Evolutionary conservation across 1,139 yeast species (phyloP), one percentile per base, ranked within the genome.

Genomic region (Scheffersomyces segobiensis): DNA sequence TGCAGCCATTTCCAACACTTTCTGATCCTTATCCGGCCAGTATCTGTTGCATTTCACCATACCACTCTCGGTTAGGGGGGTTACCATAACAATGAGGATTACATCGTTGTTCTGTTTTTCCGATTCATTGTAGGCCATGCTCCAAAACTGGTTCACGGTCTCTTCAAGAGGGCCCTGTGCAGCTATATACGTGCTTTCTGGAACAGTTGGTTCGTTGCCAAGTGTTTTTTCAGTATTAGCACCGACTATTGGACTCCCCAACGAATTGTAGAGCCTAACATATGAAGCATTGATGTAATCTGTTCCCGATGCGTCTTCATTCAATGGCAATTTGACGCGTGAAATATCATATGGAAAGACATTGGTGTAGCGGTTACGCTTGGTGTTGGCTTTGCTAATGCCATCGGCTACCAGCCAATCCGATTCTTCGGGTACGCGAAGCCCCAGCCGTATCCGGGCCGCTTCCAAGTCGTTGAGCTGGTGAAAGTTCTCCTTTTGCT

Each of bases 131-230:
- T 80, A 84, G 49, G 90, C 86, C 97, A 92, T 92, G 58, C 88
- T 87, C 99, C 97, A 93, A 69, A 91, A 92, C 67, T 90, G 93
- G 49, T 76, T 80, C 56, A 79, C 76, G 0, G 98, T 93, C 14
- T 67, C 58, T 2, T 70, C 68, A 5, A 87, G 77, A 0, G 99
- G 98, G 0, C 98, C 85, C 62, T 81, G 85, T 42, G 77, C 66
- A 1, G 83, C 83, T 50, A 80, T 80, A 61, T 78, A 81, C 20
- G 60, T 56, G n/a, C 24, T 48, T 24, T 20, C 26, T 18, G 17
- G 50, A 20, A 19, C 3, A 12, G 17, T 14, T 3, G 17, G 42
- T 14, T 32, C 42, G 42, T 10, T 32, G 19, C 20, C 18, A 21
- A 14, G 20, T 5, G 22, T 5, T 20, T 48, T 20, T 48, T 48